Percentiles rank a stretch among this genome's conserved stretches.
Conservation (phyloP, 2,329 filamentous ascomycete genomes). For the Onygena corvina region DNA sequence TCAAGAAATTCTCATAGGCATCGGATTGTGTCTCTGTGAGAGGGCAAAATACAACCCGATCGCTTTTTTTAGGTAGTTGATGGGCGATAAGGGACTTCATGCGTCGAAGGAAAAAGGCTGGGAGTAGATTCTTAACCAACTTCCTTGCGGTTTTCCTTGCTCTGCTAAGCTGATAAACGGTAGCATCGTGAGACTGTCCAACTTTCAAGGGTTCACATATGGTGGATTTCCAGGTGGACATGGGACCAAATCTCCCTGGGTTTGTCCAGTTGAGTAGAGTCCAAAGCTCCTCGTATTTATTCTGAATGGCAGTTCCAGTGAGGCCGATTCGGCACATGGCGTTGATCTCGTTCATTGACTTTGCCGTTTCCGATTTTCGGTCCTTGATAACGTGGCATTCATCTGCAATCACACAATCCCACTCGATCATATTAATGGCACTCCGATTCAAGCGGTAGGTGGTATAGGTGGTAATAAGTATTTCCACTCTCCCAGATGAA, state of each 20-base stretch:
- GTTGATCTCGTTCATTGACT: conserved; percentile 82
- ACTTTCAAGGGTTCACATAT: conserved; percentile 71
- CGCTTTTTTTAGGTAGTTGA: conserved; percentile 87
- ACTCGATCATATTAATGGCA: conserved; percentile 70
- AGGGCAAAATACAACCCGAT: conserved; percentile 89
- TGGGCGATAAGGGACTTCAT: conserved; percentile 89
- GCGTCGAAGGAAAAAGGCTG: conserved; percentile 76
- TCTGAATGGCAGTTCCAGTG: conserved; percentile 93
- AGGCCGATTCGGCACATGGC: conserved; percentile 83
- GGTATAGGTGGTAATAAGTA: conserved; percentile 87
- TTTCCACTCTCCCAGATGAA: conserved; percentile 63
- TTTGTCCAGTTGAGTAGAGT: conserved; percentile 93
- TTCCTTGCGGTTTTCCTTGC: conserved; percentile 73
- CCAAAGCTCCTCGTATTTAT: conserved; percentile 96
- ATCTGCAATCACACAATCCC: conserved; percentile 91
- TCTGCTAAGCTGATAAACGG: conserved; percentile 64
- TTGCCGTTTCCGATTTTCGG: conserved; percentile 59
- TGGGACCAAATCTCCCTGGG: conserved; percentile 57
- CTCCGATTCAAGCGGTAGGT: conserved; percentile 70
- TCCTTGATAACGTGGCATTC: conserved; percentile 90
- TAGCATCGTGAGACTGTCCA: conserved; percentile 88
- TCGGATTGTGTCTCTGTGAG: conserved; percentile 67
- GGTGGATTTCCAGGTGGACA: conserved; percentile 63
- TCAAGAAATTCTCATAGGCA: conserved; percentile 74
- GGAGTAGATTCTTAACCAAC: conserved; percentile 75